phyloP scores from a whole-genome alignment of 352 stramenopile genomes.

The Phytophthora uliginosa region DNA sequence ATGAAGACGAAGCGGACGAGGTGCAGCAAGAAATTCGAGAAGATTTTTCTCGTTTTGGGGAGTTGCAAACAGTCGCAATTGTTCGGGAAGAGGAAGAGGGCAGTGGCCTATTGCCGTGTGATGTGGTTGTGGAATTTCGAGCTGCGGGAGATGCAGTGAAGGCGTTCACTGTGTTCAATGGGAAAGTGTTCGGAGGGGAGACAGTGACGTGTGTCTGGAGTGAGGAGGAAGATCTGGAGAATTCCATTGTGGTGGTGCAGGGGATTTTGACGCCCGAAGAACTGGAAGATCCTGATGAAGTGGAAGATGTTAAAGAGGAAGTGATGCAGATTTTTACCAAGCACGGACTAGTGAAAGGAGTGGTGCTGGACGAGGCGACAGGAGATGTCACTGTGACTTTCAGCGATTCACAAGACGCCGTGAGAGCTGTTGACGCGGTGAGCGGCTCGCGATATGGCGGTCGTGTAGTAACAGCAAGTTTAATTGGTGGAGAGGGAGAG shows the following conservation, averaged over 20 bases:
- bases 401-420: conserved; percentile 15
- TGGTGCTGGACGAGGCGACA: conserved; percentile 21
- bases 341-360: conserved; percentile 20
- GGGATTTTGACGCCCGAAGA: conserved; percentile 41
- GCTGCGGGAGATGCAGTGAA: conserved; percentile 10
- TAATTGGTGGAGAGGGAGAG: background rate
- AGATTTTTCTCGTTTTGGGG: conserved; percentile 43
- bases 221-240: background rate
- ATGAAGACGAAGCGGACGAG: conserved; percentile 64
- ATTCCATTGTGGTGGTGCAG: conserved; percentile 6
- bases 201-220: conserved; percentile 24
- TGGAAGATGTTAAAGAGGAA: conserved; percentile 44
- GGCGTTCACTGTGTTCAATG: conserved; percentile 32
- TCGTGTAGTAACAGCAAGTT: conserved; percentile 18
- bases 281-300: conserved; percentile 56
- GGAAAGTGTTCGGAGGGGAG: conserved; percentile 47
- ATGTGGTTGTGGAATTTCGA: conserved; percentile 35
- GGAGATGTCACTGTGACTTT: conserved; percentile 33
- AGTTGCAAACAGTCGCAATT: conserved; percentile 34
- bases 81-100: conserved; percentile 7
- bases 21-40: conserved; percentile 45
- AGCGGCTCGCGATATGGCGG: conserved; percentile 51
- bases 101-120: conserved; percentile 3
- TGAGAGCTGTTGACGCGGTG: conserved; percentile 23
- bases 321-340: conserved; percentile 32